Evolutionary conservation across 2,329 filamentous ascomycete species (phyloP).

Genomic region (Fusarium armeniacum): DNA sequence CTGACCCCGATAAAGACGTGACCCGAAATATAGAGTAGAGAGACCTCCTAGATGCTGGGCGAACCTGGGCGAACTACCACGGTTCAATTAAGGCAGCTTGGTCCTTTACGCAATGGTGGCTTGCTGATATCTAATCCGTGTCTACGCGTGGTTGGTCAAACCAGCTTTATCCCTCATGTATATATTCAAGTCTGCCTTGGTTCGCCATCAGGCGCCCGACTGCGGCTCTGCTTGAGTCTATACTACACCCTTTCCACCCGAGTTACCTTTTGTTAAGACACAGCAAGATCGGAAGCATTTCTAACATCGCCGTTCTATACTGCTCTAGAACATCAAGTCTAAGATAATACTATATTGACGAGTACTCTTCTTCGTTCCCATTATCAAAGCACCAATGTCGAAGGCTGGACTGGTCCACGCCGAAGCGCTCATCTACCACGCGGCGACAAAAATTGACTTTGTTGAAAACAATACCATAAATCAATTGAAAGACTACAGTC

Average conservation of each 20-base stretch:
- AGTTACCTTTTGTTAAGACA: neutral
- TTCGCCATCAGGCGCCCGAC: neutral
- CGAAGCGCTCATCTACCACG: neutral
- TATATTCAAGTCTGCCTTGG: neutral
- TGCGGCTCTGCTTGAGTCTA: neutral
- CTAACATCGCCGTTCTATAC: neutral
- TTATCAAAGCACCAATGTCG: neutral
- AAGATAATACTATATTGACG: neutral
- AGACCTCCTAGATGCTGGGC: too few species aligned
- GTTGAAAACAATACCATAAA: neutral
- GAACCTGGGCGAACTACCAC: too few species aligned
- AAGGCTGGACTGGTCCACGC: accelerated
- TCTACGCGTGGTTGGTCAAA: neutral
- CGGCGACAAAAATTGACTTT: neutral
- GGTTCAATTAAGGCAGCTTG: too few species aligned
- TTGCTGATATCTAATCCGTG: neutral
- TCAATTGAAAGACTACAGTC: neutral
- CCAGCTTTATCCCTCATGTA: neutral
- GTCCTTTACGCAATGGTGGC: neutral
- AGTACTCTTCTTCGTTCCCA: neutral
- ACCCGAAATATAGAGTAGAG: neutral
- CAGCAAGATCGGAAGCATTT: neutral
- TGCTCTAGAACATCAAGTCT: neutral
- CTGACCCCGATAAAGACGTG: too few species aligned
- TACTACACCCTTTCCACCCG: too few species aligned